Evolutionary conservation across 305 asterid genomes (phyloP).

Genomic region (Nicotiana rustica): DNA sequence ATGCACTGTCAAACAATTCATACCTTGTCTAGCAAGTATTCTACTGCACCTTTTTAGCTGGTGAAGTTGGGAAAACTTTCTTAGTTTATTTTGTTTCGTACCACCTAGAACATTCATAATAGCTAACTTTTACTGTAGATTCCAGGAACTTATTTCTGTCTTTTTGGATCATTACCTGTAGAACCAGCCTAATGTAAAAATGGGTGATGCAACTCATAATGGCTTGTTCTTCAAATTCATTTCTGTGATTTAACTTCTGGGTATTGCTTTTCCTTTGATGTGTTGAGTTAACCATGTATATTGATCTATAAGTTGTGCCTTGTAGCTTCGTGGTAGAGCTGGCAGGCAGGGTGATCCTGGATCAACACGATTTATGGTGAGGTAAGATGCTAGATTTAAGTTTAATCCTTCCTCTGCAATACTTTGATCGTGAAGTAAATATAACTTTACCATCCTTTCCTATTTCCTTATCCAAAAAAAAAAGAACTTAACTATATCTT

Average conservation of each 20-base stretch:
- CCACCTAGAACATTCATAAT: slow-evolving; percentile 29
- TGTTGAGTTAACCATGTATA: slow-evolving; percentile 3
- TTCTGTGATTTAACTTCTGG: slow-evolving; percentile 25
- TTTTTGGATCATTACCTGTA: not conserved
- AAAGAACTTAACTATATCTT: not conserved
- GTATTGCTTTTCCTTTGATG: slow-evolving; percentile 17
- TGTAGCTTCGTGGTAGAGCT: slow-evolving; percentile 97
- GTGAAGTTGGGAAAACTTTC: slow-evolving; percentile 29
- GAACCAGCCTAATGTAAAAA: not conserved
- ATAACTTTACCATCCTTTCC: not conserved
- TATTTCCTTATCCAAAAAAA: no score
- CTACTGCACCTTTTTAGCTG: not conserved
- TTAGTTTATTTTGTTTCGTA: not conserved
- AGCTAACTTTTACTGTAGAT: not conserved
- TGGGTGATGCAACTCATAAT: slow-evolving; percentile 17
- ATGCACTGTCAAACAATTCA: slow-evolving; percentile 14
- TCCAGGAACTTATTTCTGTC: not conserved
- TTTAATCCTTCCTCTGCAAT: slow-evolving; percentile 13
- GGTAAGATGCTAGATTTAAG: slow-evolving; percentile 57
- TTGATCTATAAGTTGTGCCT: slow-evolving; percentile 37
- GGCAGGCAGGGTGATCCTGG: slow-evolving; percentile 99
- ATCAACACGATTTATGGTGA: slow-evolving; percentile 97
- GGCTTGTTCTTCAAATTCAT: slow-evolving; percentile 22
- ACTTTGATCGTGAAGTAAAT: slow-evolving; percentile 21
- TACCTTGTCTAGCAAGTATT: slow-evolving; percentile 1